Evolutionary conservation across 208 protist genomes (phyloP), one percentile per base, ranked within the genome.

Genomic region (Leishmania amazonensis): DNA sequence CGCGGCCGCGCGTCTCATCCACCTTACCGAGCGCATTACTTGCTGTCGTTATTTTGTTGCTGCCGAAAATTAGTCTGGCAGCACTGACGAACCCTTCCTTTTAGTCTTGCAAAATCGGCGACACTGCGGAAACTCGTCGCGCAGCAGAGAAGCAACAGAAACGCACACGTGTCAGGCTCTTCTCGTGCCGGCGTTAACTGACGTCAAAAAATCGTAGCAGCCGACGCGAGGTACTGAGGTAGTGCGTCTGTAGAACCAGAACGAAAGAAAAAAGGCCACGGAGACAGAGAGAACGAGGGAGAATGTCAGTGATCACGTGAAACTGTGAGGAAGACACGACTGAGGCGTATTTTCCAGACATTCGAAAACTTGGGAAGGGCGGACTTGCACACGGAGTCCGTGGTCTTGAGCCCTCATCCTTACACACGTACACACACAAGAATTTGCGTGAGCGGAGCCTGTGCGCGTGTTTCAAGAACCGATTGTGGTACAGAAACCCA

Each of bases 21-120:
- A 80, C 77, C 77, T 49, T 42, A 60, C 40, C 13, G 60, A 57
- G 19, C 64, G 60, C 62, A 80, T 73, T 17, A 47, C 58, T 58
- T 3, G 15, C 40, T 3, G 15, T 31, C 19, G 13, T 8, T 24
- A 4, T 45, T 51, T 53, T 47, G 51, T 54, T 54, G 51, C 17
- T 71, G 21, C 40, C 31, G 24, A 73, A 51, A 51, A 51, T 9
- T 31, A n/a, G 72, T 76, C 0, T 62, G 15, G n/a, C 49, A 62
- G 19, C 68, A 9, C 60, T 40, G 0, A 40, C 60, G n/a, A 38
- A 9, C 60, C 11, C 42, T 73, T 51, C 68, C 38, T 19, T n/a
- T 71, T 45, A 73, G 21, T 11, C 68, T 73, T 51, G 13, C 24
- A 13, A 51, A 73, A 73, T 19, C 24, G 42, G 24, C 2, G 68